These are phyloP conservation scores for Cladorrhinum sp. DNA, from an alignment of 2,329 filamentous ascomycete genomes.

Conservation along the genomic window DNA sequence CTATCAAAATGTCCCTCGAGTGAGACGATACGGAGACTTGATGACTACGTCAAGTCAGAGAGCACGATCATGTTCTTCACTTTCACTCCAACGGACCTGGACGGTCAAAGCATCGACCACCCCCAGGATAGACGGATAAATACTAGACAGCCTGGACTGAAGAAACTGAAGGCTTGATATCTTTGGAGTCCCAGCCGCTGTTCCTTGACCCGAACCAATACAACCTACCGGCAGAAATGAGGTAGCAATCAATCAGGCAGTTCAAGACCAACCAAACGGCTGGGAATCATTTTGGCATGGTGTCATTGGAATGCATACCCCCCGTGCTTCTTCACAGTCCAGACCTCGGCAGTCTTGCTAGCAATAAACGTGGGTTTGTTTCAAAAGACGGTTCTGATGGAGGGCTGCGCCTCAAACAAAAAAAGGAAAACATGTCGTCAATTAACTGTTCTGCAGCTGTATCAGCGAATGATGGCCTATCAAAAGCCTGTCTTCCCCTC, in stretches of 20 bases:
- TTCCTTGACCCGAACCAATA: background rate
- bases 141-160: no score
- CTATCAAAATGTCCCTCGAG: no score
- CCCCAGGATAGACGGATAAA: no score
- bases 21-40: no score
- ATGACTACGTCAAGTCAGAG: no score
- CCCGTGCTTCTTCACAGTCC: background rate
- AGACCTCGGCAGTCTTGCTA: background rate
- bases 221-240: background rate
- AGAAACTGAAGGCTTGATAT: no score
- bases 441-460: background rate
- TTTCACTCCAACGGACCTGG: no score
- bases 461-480: background rate
- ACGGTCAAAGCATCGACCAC: no score
- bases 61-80: no score
- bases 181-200: background rate
- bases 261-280: background rate
- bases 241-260: background rate
- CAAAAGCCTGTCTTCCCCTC: background rate
- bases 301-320: background rate
- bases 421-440: background rate
- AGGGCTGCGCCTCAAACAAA: background rate
- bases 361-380: background rate
- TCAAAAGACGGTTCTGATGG: background rate
- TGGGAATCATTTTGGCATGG: background rate